Percentiles rank a stretch among this genome's conserved stretches.
These are phyloP conservation scores for Rhamnella rubrinervis DNA, from an alignment of 331 rosid genomes.

Conservation along the genomic window DNA sequence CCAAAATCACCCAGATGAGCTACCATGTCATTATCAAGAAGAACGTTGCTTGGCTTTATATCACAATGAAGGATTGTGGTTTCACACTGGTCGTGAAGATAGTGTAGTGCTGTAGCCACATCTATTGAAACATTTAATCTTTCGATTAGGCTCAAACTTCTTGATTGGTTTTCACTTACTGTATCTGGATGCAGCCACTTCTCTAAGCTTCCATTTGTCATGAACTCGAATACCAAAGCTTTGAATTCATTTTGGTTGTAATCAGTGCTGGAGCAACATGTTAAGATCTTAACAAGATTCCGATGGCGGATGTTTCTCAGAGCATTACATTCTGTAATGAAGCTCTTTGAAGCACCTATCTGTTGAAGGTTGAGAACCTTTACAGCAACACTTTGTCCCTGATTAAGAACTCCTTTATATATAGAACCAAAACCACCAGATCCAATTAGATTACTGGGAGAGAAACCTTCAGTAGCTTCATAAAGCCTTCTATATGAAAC, in stretches of 20 bases:
- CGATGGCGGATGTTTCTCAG: too few species aligned
- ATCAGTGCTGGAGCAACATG: constrained; percentile 45
- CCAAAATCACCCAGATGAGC: constrained; percentile 61
- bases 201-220: constrained; percentile 41
- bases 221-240: constrained; percentile 45
- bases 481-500: constrained; percentile 32
- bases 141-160: too few species aligned
- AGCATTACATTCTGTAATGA: constrained; percentile 42
- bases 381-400: constrained; percentile 27
- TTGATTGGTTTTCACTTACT: constrained; percentile 5
- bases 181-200: constrained; percentile 19
- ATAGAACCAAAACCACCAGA: constrained; percentile 19
- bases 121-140: too few species aligned
- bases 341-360: constrained; percentile 42
- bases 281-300: constrained; percentile 19
- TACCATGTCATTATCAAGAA: constrained; percentile 41
- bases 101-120: too few species aligned
- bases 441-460: constrained; percentile 30
- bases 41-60: constrained; percentile 46
- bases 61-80: constrained; percentile 49
- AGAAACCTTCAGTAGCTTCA: constrained; percentile 35
- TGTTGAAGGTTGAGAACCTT: constrained; percentile 41
- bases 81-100: background rate
- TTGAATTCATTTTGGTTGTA: constrained; percentile 42
- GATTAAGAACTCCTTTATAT: constrained; percentile 18